Conservation (phyloP, 306 rosid species). For the Clitoria ternatea region DNA sequence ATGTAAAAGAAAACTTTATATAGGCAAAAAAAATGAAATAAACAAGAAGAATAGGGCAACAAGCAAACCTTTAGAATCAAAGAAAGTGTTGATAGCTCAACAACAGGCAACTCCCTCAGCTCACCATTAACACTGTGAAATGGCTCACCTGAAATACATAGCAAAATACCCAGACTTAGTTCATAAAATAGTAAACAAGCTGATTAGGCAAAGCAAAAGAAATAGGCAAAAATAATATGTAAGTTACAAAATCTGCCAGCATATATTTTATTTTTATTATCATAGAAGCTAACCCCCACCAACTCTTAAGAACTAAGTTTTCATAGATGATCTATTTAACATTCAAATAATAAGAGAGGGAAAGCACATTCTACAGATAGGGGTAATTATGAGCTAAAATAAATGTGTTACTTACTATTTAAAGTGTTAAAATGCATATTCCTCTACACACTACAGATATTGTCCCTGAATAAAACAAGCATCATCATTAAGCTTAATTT, state of each 20-base stretch:
- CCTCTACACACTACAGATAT: constrained; percentile 85
- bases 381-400: not conserved
- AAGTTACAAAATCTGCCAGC: too few species aligned
- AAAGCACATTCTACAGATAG: not conserved
- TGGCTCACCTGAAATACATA: constrained; percentile 58
- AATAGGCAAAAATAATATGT: not conserved
- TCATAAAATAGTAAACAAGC: constrained; percentile 5
- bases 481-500: constrained; percentile 23
- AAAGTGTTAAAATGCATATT: constrained; percentile 72
- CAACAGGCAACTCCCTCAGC: constrained; percentile 77
- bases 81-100: constrained; percentile 78
- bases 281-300: too few species aligned
- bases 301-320: not conserved
- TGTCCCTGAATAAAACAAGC: constrained; percentile 59
- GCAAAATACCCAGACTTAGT: not conserved
- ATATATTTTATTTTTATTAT: too few species aligned
- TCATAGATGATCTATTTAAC: not conserved
- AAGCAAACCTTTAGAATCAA: constrained; percentile 65
- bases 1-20: not conserved
- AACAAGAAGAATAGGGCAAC: constrained; percentile 15
- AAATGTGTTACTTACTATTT: constrained; percentile 56
- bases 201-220: not conserved
- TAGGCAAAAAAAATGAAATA: not conserved
- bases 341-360: not conserved
- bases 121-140: constrained; percentile 75